Base-by-base conservation (phyloP, 2,329 filamentous ascomycete species). In the Teratosphaeria destructans region DNA sequence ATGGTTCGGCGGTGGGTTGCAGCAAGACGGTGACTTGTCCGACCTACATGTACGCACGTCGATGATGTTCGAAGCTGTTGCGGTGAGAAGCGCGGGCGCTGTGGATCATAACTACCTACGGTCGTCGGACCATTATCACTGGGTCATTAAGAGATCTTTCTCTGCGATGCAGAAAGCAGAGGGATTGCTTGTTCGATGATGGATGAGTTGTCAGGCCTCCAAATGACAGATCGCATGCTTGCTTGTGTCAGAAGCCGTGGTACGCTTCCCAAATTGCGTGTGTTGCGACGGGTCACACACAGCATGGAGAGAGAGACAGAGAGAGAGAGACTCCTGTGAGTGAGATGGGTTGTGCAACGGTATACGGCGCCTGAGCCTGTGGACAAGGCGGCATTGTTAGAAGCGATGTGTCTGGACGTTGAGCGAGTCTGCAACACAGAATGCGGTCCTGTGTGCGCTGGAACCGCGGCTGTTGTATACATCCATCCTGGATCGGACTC, bases 11-110 rank as follows among this genome's bases (percentile, higher is more conserved):
- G 29, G 29, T 29, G 5, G 7, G 29, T 29, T 29, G 29, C 29
- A 29, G 29, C 29, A 7, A 29, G 29, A 29, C 29, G 29, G 29
- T 29, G 29, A 29, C 29, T 23, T 29, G 29, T 29, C 29, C 5
- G 5, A 29, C 7, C 4, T 29, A 3, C 29, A 3, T 1, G 2
- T 3, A 3, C 7, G 2, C 29, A 1, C n/a, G n/a, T n/a, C n/a
- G n/a, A n/a, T 29, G 23, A 23, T 23, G 23, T 29, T 29, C 29
- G 29, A 29, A 29, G 29, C 29, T 29, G 29, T 29, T 29, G 29
- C 29, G 29, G 29, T 7, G 29, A 29, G 29, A 23, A 23, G 23
- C 23, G 23, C 23, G 23, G 23, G 23, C 23, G 23, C 23, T 23
- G 23, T 23, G 23, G 23, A 23, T 23, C 23, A 23, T 23, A 23